A percentile compares a stretch with the other conserved stretches of the same genome.
Evolutionary conservation across 768 basidiomycete genomes (phyloP).

Genomic region (Gautieria morchelliformis): DNA sequence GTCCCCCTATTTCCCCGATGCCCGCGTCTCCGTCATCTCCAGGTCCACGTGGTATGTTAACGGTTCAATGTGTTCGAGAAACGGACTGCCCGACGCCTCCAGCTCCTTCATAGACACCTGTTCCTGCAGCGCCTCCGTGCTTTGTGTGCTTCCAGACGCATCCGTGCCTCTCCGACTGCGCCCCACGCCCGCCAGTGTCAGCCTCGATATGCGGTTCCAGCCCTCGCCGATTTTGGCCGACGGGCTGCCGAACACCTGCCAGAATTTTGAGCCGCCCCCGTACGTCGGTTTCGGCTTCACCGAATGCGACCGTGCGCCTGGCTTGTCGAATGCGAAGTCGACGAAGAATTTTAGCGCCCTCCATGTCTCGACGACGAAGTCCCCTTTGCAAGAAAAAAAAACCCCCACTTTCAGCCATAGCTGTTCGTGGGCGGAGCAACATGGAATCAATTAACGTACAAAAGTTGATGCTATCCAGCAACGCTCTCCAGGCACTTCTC

Average conservation of each 20-base stretch:
- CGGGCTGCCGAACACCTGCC: not conserved
- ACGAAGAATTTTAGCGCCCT: constrained; percentile 55
- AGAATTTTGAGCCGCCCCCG: not conserved
- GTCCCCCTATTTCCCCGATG: no score
- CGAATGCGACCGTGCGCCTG: constrained; percentile 11
- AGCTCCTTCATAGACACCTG: no score
- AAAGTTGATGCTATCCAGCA: constrained; percentile 13
- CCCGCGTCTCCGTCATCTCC: no score
- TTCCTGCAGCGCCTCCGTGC: no score
- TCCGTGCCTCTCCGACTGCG: not conserved
- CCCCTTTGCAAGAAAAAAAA: constrained; percentile 33
- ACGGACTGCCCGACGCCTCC: no score
- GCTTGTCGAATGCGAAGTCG: constrained; percentile 27
- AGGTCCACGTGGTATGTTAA: no score
- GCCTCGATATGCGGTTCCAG: not conserved
- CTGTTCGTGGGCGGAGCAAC: not conserved
- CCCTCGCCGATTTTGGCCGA: not conserved
- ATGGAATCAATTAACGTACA: constrained; percentile 15
- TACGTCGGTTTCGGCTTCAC: not conserved
- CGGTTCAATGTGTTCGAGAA: no score
- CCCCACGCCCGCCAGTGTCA: not conserved
- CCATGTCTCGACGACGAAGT: constrained; percentile 58
- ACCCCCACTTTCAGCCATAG: no score
- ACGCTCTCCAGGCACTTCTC: not conserved
- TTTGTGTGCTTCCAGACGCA: not conserved